These are phyloP conservation scores for Lasiodiplodia sp. DNA, from an alignment of 2,329 filamentous ascomycete species.

Conservation along the genomic window DNA sequence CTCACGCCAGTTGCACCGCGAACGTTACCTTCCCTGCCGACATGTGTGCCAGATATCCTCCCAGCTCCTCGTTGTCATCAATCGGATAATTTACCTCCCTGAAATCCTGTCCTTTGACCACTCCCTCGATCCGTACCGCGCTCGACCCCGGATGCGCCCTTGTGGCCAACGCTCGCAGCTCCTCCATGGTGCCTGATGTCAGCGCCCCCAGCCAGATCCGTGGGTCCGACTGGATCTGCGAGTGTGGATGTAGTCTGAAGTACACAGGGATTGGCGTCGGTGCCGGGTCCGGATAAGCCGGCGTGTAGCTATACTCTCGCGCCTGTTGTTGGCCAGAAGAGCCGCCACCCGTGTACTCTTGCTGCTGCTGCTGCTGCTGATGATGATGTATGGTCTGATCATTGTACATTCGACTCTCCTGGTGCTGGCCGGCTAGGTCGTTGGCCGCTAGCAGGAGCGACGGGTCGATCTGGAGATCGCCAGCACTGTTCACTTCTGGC, in stretches of 20 bases:
- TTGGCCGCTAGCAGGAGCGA: slow-evolving; percentile 66
- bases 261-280: slow-evolving; percentile 63
- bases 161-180: slow-evolving; percentile 68
- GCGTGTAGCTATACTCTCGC: slow-evolving; percentile 29
- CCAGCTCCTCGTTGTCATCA: slow-evolving; percentile 71
- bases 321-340: slow-evolving; percentile 16
- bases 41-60: slow-evolving; percentile 73
- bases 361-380: slow-evolving; percentile 11
- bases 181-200: slow-evolving; percentile 63
- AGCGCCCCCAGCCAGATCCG: slow-evolving; percentile 72
- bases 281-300: slow-evolving; percentile 30
- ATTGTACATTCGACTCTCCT: not conserved
- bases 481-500: slow-evolving; percentile 42
- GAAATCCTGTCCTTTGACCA: slow-evolving; percentile 61
- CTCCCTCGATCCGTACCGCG: slow-evolving; percentile 71
- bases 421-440: slow-evolving; percentile 43
- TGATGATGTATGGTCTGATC: slow-evolving; percentile 16
- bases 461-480: slow-evolving; percentile 69
- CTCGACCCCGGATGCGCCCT: slow-evolving; percentile 67
- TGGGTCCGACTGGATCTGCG: slow-evolving; percentile 59
- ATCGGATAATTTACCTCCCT: slow-evolving; percentile 60
- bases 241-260: slow-evolving; percentile 73
- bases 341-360: not conserved
- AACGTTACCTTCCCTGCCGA: slow-evolving; percentile 64
- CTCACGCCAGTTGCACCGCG: slow-evolving; percentile 45